Evolutionary conservation across 805 yeast species (phyloP).

Genomic region (Hermanozyma aechmeae): DNA sequence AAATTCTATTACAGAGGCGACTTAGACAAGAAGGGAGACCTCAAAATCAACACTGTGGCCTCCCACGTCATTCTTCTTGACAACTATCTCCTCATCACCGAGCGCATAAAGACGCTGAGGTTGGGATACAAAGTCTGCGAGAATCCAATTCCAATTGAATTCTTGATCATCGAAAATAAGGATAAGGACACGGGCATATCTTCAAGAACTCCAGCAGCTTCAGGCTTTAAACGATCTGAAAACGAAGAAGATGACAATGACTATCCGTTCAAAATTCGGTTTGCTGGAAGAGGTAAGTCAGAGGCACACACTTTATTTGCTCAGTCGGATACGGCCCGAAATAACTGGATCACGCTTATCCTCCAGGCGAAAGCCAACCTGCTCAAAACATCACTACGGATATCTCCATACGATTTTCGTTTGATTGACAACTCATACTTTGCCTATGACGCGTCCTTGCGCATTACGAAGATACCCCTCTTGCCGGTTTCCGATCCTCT

Average conservation of each 20-base stretch:
- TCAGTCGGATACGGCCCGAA: conserved; percentile 39
- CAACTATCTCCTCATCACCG: conserved; percentile 60
- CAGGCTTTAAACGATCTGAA: conserved; percentile 1
- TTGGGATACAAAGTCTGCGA: conserved; percentile 24
- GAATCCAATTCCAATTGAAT: conserved; percentile 54
- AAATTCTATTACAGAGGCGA: conserved; percentile 50
- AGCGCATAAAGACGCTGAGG: conserved; percentile 36
- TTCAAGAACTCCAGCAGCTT: conserved; percentile 5
- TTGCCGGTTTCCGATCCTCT: conserved; percentile 45
- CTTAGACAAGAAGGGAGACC: conserved; percentile 52
- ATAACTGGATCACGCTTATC: conserved; percentile 48
- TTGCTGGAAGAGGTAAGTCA: conserved; percentile 46
- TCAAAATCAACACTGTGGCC: conserved; percentile 47
- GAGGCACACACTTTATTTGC: conserved; percentile 45
- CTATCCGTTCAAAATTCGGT: conserved; percentile 44
- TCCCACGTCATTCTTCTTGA: conserved; percentile 55
- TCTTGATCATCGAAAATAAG: conserved; percentile 42
- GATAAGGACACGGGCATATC: conserved; percentile 6
- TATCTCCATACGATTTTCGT: conserved; percentile 47
- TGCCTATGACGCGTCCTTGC: conserved; percentile 50
- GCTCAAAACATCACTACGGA: conserved; percentile 18
- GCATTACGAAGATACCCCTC: conserved; percentile 43
- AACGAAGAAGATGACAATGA: conserved; percentile 20
- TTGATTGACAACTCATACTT: conserved; percentile 52
- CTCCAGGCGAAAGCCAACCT: conserved; percentile 36